phyloP scores from a whole-genome alignment of 2,329 filamentous ascomycete genomes.

The Phaeomoniella chlamydospora region DNA sequence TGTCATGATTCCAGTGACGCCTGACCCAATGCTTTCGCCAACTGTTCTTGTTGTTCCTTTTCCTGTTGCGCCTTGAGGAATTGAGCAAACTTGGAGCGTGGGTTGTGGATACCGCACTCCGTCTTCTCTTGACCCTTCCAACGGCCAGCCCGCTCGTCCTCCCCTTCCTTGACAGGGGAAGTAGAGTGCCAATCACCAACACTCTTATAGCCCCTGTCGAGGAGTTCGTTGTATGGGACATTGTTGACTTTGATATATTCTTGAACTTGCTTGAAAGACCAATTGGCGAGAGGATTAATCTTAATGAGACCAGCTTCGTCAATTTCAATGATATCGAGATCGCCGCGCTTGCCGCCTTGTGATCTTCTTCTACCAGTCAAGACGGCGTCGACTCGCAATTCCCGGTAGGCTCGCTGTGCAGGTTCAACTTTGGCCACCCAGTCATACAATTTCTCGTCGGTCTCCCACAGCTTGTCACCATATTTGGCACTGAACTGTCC shows the following conservation, averaged over 20 bases:
- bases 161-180: conserved; percentile 71
- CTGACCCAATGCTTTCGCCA: conserved; percentile 25
- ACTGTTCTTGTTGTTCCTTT: conserved; percentile 46
- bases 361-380: conserved; percentile 83
- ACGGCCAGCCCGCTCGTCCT: conserved; percentile 88
- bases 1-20: neutral
- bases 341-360: conserved; percentile 83
- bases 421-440: conserved; percentile 97
- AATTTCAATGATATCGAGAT: conserved; percentile 81
- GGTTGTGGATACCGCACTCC: conserved; percentile 98
- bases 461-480: conserved; percentile 72
- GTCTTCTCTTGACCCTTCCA: conserved; percentile 97
- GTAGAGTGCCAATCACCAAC: conserved; percentile 98
- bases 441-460: conserved; percentile 80
- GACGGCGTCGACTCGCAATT: conserved; percentile 77
- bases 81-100: conserved; percentile 81
- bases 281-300: conserved; percentile 93
- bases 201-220: conserved; percentile 94
- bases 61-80: conserved; percentile 62
- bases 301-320: conserved; percentile 88
- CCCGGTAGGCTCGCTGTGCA: conserved; percentile 75
- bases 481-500: conserved; percentile 71
- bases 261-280: conserved; percentile 82
- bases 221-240: conserved; percentile 84
- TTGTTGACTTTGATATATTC: conserved; percentile 72